A percentile compares a stretch with the other conserved stretches of the same genome.
Evolutionary conservation across 2,329 filamentous ascomycete species (phyloP).

Genomic region (Chrysoporthe puriensis): DNA sequence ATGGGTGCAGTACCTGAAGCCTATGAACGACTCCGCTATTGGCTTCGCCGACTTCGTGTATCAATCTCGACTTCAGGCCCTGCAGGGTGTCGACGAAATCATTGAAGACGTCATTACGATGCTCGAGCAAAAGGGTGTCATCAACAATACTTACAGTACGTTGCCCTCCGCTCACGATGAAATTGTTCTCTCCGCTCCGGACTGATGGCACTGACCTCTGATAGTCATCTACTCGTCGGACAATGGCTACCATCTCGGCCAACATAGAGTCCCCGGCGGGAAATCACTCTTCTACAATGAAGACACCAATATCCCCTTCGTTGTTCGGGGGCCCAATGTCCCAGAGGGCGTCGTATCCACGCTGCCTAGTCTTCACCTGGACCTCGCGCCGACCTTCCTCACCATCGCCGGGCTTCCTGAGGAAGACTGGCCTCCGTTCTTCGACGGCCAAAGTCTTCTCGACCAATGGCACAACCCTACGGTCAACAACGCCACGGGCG

Average conservation of each 20-base stretch:
- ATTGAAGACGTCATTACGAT: constrained; percentile 37
- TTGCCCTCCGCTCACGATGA: neutral
- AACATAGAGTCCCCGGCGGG: constrained; percentile 30
- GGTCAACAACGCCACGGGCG: constrained; percentile 15
- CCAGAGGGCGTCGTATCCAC: constrained; percentile 29
- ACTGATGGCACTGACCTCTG: neutral
- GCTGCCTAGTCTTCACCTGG: constrained; percentile 34
- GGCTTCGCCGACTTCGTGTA: constrained; percentile 31
- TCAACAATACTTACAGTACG: constrained; percentile 36
- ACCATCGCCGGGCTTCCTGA: constrained; percentile 34
- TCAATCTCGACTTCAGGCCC: constrained; percentile 31
- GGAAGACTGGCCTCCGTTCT: constrained; percentile 32
- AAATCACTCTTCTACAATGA: constrained; percentile 37
- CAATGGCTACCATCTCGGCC: constrained; percentile 21
- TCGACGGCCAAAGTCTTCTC: constrained; percentile 39
- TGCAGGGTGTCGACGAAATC: constrained; percentile 40
- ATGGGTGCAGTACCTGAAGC: constrained; percentile 30
- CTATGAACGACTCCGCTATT: constrained; percentile 30
- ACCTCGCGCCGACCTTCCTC: constrained; percentile 38
- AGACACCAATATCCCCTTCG: constrained; percentile 38
- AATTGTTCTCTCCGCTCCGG: neutral
- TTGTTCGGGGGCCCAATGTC: constrained; percentile 37
- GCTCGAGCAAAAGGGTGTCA: constrained; percentile 33
- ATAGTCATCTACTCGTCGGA: constrained; percentile 34
- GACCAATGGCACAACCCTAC: constrained; percentile 35